Evolutionary conservation across 2,329 filamentous ascomycete genomes (phyloP), one percentile per base, ranked within the genome.

Genomic region (Botrytis galanthina): DNA sequence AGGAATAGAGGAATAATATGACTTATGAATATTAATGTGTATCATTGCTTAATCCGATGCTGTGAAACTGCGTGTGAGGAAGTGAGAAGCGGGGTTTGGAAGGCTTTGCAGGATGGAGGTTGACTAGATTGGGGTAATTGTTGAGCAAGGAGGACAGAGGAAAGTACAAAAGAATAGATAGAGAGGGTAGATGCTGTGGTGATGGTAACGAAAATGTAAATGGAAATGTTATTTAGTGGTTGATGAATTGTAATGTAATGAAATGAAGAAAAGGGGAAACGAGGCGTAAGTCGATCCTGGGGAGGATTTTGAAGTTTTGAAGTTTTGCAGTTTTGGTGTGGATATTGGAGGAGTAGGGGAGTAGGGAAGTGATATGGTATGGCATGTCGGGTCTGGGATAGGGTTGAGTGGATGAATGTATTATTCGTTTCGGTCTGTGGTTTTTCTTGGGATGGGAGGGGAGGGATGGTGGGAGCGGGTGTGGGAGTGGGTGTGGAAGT

Each of bases 221-320:
- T 54, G 9, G 26, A n/a, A 54, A 54, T 29, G 51, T 3, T 48
- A 26, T 48, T 0, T 4, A 51, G 48, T n/a, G 22, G 1, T 16
- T n/a, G 0, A 0, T 14, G 26, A 14, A 51, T 14, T n/a, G 0
- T 4, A 22, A 54, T 54, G n/a, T 5, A 29, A 18, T 18, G 3
- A 8, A 35, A 59, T 5, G 18, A 35, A 8, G 29, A 18, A 12
- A 29, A 35, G n/a, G n/a, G 54, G 8, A 22, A 35, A 35, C 29
- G 3, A 35, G 8, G 8, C 16, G 18, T 8, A 22, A 35, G 29
- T 4, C 4, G 12, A 6, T 32, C 4, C 16, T 35, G 14, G 4
- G 26, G 6, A 26, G 10, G 8, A 18, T 0, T 51, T n/a, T 5
- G 6, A 57, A 29, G 5, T 7, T 14, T n/a, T 3, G 26, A 48